Conservation (phyloP, 2,329 filamentous ascomycete species). For the Fusarium sp. region DNA sequence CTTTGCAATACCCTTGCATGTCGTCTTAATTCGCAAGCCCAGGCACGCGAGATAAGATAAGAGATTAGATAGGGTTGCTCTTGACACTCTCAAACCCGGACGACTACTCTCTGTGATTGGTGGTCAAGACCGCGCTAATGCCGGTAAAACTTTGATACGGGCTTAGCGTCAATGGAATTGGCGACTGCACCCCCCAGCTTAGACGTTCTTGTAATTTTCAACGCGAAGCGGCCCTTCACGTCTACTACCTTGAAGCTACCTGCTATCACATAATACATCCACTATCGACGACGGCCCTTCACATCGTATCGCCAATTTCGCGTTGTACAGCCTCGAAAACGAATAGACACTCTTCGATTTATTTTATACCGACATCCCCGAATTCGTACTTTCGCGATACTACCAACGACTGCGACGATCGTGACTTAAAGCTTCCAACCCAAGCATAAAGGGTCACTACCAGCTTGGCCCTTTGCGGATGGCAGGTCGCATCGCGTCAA, state of each 20-base stretch:
- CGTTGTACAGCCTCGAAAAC: background rate
- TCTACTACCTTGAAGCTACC: constrained; percentile 31
- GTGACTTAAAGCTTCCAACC: constrained; percentile 32
- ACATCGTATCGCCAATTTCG: background rate
- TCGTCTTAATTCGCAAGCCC: background rate
- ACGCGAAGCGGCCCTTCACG: constrained; percentile 47
- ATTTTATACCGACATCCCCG: background rate
- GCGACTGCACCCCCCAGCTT: constrained; percentile 54
- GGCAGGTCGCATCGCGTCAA: constrained; percentile 50
- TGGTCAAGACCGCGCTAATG: constrained; percentile 18
- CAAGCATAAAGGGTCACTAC: constrained; percentile 32
- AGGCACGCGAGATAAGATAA: constrained; percentile 24
- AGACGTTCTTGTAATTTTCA: constrained; percentile 55
- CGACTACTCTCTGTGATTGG: constrained; percentile 8
- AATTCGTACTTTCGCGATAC: constrained; percentile 13
- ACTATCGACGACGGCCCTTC: background rate
- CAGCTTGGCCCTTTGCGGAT: constrained; percentile 47
- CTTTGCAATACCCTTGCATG: background rate
- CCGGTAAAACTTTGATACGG: constrained; percentile 52
- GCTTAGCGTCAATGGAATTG: constrained; percentile 58
- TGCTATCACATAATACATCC: constrained; percentile 5
- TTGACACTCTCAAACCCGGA: background rate
- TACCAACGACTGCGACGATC: constrained; percentile 34
- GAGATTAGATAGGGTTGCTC: constrained; percentile 21
- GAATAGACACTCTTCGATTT: too few species aligned